Evolutionary conservation across 106 monocot species (phyloP), one percentile per base, ranked within the genome.

Genomic region (Allium cepa): DNA sequence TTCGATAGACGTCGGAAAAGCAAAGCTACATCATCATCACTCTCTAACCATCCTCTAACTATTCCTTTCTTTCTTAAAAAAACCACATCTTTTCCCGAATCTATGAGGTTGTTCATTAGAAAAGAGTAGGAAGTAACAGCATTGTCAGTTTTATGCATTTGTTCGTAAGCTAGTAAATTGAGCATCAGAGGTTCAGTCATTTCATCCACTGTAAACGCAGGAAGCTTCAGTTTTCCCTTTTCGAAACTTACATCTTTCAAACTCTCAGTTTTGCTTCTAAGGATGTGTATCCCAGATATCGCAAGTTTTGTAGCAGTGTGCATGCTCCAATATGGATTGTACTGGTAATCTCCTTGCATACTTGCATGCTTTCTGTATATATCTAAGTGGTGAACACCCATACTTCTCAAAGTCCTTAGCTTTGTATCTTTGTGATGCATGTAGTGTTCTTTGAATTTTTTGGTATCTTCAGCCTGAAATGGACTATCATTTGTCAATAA

Each of bases 61-160:
- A 87, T 69, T 0, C 77, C 74, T 10, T 28, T 59, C 28, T 50
- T 11, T 46, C 14, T 16, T 0, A 87, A 79, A 7, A 87, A 8
- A 2, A 45, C 50, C 0, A 83, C 75, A 49, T 87, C 83, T 1
- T 15, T 17, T 0, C 71, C 11, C 6, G 63, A 36, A 64, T 76
- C 13, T 7, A 82, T 49, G n/a, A 87, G 47, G 47, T 68, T 61
- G 27, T 80, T 62, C 77, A 87, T 68, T 55, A 83, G 62, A 13
- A n/a, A 36, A 10, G 57, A 60, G 36, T 77, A 83, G 46, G 62
- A 62, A 62, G 62, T 62, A 11, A 45, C 26, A 3, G 62, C 62
- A 22, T 62, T 62, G 7, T 45, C 26, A 11, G 22, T 14, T 2
- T 62, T 46, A 14, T 26, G 46, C 6, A 63, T 15, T 7, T 63